Percentiles rank a stretch among this genome's conserved stretches.
phyloP scores from a whole-genome alignment of 768 basidiomycete genomes.

The Pholiota molesta region DNA sequence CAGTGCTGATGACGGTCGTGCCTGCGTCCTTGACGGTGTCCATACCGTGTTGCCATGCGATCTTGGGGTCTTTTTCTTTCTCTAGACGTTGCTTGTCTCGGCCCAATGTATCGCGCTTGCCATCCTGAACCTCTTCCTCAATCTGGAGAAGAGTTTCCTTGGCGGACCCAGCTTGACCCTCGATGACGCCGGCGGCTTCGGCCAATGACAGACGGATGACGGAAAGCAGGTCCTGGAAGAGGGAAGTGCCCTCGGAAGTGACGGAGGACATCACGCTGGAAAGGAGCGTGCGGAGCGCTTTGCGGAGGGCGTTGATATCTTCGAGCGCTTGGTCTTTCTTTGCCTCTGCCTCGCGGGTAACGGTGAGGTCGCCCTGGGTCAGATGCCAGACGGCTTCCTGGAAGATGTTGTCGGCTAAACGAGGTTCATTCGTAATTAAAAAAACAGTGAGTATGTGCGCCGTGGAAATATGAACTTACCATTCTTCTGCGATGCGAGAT shows the following conservation, averaged over 20 bases:
- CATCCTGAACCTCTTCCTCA: constrained; percentile 61
- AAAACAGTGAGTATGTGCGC: too few species aligned
- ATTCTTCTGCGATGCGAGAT: constrained; percentile 59
- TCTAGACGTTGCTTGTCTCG: constrained; percentile 52
- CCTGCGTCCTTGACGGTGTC: constrained; percentile 64
- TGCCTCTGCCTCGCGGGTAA: constrained; percentile 36
- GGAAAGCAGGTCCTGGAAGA: constrained; percentile 66
- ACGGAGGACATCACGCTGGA: constrained; percentile 56
- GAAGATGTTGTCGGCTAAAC: constrained; percentile 60
- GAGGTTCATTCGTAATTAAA: not conserved
- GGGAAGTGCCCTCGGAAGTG: constrained; percentile 52
- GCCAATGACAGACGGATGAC: constrained; percentile 66
- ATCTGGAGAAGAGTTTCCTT: constrained; percentile 57
- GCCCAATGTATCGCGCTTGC: constrained; percentile 61
- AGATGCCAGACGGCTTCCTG: constrained; percentile 73
- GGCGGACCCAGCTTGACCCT: constrained; percentile 50
- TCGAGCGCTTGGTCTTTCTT: constrained; percentile 47
- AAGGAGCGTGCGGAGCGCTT: constrained; percentile 52
- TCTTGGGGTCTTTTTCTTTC: constrained; percentile 51
- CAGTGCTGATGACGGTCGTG: constrained; percentile 55
- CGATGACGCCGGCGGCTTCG: constrained; percentile 64
- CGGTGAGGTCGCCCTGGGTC: constrained; percentile 51
- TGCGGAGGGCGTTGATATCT: constrained; percentile 54
- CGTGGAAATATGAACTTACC: constrained; percentile 31
- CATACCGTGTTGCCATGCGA: constrained; percentile 68